These are phyloP conservation scores for Radiomyces spectabilis DNA, from an alignment of 192 early-diverging fungal genomes.

Conservation along the genomic window DNA sequence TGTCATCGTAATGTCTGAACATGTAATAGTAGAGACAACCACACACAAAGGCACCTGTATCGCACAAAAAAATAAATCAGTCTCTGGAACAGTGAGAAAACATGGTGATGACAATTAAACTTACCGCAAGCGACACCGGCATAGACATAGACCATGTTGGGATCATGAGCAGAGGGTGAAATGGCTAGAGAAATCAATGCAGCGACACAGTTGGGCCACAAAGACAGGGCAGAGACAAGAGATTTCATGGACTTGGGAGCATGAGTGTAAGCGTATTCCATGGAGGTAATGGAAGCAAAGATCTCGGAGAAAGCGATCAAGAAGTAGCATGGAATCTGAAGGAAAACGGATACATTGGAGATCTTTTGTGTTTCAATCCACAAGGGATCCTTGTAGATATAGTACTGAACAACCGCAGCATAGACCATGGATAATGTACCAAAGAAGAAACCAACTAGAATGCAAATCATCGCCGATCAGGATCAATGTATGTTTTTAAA, in stretches of 20 bases:
- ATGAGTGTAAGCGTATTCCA: conserved; percentile 57
- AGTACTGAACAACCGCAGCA: conserved; percentile 48
- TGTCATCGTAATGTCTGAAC: conserved; percentile 50
- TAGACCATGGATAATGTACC: conserved; percentile 50
- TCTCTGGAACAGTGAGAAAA: too few relatives aligned
- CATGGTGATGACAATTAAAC: too few relatives aligned
- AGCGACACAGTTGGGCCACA: conserved; percentile 50
- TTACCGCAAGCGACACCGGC: conserved; percentile 36
- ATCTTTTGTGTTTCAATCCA: conserved; percentile 22
- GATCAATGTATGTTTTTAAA: too few relatives aligned
- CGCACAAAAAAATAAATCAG: too few relatives aligned
- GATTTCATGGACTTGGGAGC: conserved; percentile 58
- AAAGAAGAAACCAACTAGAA: conserved; percentile 42
- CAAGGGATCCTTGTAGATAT: conserved; percentile 47
- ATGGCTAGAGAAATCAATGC: conserved; percentile 52
- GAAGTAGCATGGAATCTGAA: conserved; percentile 50
- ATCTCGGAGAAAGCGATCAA: conserved; percentile 52
- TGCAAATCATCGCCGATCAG: too few relatives aligned
- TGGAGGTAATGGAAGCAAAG: conserved; percentile 56
- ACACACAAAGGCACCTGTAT: conserved; percentile 12
- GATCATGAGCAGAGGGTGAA: conserved; percentile 42
- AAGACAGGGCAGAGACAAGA: conserved; percentile 50
- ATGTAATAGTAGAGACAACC: conserved; percentile 41
- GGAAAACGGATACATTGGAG: conserved; percentile 37
- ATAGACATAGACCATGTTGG: conserved; percentile 48